Conservation (phyloP, 2,329 filamentous ascomycete genomes). For the Aurifilum marmelostoma region DNA sequence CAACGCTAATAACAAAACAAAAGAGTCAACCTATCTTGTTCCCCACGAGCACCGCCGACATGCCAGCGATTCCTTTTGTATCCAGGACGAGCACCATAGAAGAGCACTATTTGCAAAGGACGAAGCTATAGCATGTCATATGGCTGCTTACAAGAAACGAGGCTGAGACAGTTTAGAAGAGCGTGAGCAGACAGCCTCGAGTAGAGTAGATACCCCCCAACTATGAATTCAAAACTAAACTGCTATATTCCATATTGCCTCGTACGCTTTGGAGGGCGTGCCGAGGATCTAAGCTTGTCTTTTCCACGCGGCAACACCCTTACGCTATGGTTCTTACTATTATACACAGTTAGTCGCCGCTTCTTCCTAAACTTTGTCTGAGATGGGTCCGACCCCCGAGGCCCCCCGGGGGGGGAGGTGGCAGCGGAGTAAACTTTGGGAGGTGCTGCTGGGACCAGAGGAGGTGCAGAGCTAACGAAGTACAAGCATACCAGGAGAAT, state of each 20-base stretch:
- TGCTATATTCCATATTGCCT: neutral
- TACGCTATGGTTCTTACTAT: neutral
- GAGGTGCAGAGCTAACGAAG: too few species aligned
- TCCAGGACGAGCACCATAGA: slow-evolving; percentile 8
- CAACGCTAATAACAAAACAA: neutral
- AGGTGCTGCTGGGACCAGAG: too few species aligned
- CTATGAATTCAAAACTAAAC: slow-evolving; percentile 26
- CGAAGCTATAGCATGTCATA: neutral
- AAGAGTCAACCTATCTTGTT: neutral
- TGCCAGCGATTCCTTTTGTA: slow-evolving; percentile 5
- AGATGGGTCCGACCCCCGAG: too few species aligned
- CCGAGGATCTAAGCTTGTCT: too few species aligned
- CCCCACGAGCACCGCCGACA: neutral
- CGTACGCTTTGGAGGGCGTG: too few species aligned
- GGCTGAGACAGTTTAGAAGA: too few species aligned
- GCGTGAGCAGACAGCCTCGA: slow-evolving; percentile 29
- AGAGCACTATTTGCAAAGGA: neutral
- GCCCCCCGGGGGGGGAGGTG: too few species aligned
- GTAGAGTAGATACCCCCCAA: slow-evolving; percentile 51
- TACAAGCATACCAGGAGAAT: too few species aligned
- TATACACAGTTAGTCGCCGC: neutral
- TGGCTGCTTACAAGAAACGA: neutral
- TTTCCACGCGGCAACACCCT: neutral
- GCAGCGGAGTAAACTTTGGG: too few species aligned
- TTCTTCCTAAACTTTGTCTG: too few species aligned